Base-by-base conservation (phyloP, 345 rosid species). In the Erucastrum elatum region DNA sequence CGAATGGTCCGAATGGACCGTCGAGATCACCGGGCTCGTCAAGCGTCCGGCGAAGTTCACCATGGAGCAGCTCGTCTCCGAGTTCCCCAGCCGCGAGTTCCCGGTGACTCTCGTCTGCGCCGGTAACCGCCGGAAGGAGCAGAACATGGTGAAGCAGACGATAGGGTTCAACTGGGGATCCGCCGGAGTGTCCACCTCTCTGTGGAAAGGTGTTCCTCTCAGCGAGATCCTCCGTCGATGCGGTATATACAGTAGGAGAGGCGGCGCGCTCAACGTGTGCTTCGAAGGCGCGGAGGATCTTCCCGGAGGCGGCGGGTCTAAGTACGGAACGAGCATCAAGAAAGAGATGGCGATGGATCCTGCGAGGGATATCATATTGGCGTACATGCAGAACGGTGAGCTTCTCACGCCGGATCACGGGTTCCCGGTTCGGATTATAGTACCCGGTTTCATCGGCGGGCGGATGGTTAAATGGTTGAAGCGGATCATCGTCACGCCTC, bases 401-500 rank as follows among this genome's bases (percentile, higher is more conserved):
- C 72, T 34, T n/a, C 74, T 94, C 29, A 58, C 87, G 0, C 96
- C 99, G 0, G 99, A 95, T 77, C 99, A 95, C 13, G 99, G 99
- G 0, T 95, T 88, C 34, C 99, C 99, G 0, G 91, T 91, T 13
- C 77, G 99, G 33, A 56, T 95, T 37, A 85, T 95, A 0, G 88
- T 95, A 16, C 99, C 99, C 0, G 99, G 99, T 6, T 93, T 84
- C 58, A 95, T 95, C 8, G 99, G 98, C 0, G 99, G 99, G 0
- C 84, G 98, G 25, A 95, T 93, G 99, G 98, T 93, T 10, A 95
- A 92, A 75, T 95, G 99, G 99, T 68, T 93, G 31, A 93, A 87
- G 71, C 80, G 93, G 39, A 93, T 95, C 12, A 76, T 91, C 1
- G 98, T 95, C 13, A 87, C 97, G 8, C 76, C 91, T 4, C 16